Evolutionary conservation across 148 eudicot genomes (phyloP), one percentile per base, ranked within the genome.

Genomic region (Chenopodium formosanum): DNA sequence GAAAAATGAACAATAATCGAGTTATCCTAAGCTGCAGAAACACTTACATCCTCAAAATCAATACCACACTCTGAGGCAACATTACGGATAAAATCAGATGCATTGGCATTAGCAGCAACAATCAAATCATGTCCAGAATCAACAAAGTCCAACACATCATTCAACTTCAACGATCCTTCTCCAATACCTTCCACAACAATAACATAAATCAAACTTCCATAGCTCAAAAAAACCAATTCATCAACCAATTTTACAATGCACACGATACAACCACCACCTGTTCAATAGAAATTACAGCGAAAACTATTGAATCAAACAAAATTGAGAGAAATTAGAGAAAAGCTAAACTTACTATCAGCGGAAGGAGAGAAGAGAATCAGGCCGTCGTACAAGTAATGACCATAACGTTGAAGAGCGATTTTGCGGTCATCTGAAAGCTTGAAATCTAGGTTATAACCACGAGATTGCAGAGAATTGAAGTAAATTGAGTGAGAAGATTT

Each of bases 81-180:
- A 67, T 85, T 87, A 74, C 93, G 89, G 52, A 89, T 85, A 81
- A 90, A 89, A 83, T 90, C 93, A 34, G 95, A 92, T 0, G 93
- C 91, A 66, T 70, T 85, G 13, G 82, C 80, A 90, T 92, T 89
- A 6, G 92, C 93, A 17, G 92, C 92, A 23, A 92, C 46, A 77
- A 90, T 86, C 88, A 92, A 81, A 82, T 92, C 96, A 72, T 83
- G 90, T 10, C 95, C 95, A 32, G 93, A 86, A 73, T 92, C 95
- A 84, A 89, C 93, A 25, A 92, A 90, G 25, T 92, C 92, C 85
- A 92, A 83, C 47, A 92, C 84, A 34, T 86, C 91, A 65, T 77
- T 87, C 86, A 85, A 74, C 83, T 88, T 88, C 82, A 92, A 70
- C 23, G 88, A 82, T 75, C 93, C 93, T 7, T 79, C 85, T 25